Percentiles rank a stretch among this genome's conserved stretches.
Evolutionary conservation across 176 grass and related monocot species (phyloP).

Genomic region (Hordeum vulgare): DNA sequence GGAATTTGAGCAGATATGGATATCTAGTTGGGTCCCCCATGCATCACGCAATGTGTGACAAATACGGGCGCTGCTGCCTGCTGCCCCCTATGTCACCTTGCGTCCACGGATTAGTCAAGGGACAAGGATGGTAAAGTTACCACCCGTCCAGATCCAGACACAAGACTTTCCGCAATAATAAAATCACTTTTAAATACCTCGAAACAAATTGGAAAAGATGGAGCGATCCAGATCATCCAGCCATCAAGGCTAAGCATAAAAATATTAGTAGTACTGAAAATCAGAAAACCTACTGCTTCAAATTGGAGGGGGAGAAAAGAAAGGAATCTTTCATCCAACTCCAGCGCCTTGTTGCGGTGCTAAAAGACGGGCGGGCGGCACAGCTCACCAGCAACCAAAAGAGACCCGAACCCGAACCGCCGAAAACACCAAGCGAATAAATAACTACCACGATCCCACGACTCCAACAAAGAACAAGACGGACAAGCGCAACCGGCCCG

Average conservation of each 20-base stretch:
- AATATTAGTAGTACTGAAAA: not conserved
- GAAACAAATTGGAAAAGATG: not conserved
- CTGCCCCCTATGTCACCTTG: not conserved
- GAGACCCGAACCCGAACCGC: not conserved
- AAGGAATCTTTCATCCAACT: conserved; percentile 13
- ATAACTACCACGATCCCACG: conserved; percentile 21
- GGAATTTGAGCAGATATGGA: not conserved
- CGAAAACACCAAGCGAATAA: conserved; percentile 20
- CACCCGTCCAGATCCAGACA: conserved; percentile 20
- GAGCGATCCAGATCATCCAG: conserved; percentile 3
- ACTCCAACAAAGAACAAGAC: not conserved
- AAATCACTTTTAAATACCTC: not conserved
- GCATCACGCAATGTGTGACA: conserved; percentile 32
- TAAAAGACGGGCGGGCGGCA: not conserved
- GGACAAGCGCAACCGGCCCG: not conserved
- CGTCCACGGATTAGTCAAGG: not conserved
- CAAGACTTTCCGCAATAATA: not conserved
- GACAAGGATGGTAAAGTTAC: conserved; percentile 15
- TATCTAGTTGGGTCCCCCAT: not conserved
- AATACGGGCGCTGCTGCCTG: not conserved
- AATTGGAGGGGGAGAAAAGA: not conserved
- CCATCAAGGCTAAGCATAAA: too few species aligned
- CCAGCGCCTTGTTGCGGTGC: not conserved
- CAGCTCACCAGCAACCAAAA: conserved; percentile 30
- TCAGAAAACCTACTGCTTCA: not conserved